Base-by-base conservation (phyloP, 2,329 filamentous ascomycete genomes). In the Exutisphaerella laricina region DNA sequence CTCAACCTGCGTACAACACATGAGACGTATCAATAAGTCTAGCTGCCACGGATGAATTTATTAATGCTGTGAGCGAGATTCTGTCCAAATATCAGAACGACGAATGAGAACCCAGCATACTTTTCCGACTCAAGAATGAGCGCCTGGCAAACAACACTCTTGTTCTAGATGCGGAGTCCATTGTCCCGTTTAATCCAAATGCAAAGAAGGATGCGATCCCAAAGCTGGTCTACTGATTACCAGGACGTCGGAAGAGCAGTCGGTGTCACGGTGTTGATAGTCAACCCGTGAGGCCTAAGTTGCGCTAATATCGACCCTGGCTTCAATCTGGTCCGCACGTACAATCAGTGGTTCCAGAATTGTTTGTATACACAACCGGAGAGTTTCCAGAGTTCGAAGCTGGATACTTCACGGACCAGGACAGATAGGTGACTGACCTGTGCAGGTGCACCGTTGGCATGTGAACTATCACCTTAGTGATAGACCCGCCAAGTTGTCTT, bases 111-210 rank as follows among this genome's bases (percentile, higher is more conserved):
- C 76, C 74, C 34, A 71, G 75, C 8, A 66, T 79, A 32, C 63
- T 79, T 23, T 76, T 74, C 47, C 77, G 78, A 54, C 71, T 79
- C 22, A 77, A 80, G 52, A 80, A 80, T 46, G 77, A 80, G 51
- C 65, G 71, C 35, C 37, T 30, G 26, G 34, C 14, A 49, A 69
- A 49, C 66, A 72, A 55, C 69, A 69, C 66, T 45, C 56, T 43
- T 45, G 54, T 48, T 10, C 58, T 49, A n/a, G 68, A 69, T 0
- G 73, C 73, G 39, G 78, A 78, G 0, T 79, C 82, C 18, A 67
- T 74, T 14, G 68, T 82, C 0, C 79, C 79, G 0, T 58, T 81
- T 2, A 75, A 65, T 23, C 69, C 70, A 41, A 83, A 83, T 42
- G 72, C 79, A 4, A 79, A 79, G 1, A 81, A n/a, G 80, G 43